Percentiles rank a stretch among this genome's conserved stretches.
Evolutionary conservation across 1,284 basidiomycete species (phyloP).

Genomic region (Sphaerobolus stellatus): DNA sequence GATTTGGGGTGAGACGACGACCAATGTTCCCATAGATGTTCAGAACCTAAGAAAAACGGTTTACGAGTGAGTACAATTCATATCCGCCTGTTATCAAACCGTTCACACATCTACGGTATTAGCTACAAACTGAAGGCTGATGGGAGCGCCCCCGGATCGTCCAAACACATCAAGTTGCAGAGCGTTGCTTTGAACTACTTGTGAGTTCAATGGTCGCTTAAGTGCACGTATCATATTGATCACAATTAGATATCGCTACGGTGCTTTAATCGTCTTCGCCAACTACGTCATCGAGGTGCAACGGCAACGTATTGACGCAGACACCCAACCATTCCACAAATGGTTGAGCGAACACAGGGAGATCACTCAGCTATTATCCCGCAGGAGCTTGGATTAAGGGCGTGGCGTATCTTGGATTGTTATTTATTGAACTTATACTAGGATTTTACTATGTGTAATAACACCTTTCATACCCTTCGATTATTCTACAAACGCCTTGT

Average conservation of each 20-base stretch:
- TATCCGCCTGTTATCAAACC: background rate
- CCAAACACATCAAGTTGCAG: slow-evolving; percentile 73
- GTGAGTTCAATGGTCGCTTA: slow-evolving; percentile 40
- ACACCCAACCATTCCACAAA: slow-evolving; percentile 57
- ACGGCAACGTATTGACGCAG: slow-evolving; percentile 45
- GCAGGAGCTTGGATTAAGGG: slow-evolving; percentile 68
- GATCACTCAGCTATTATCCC: slow-evolving; percentile 74
- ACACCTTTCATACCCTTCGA: background rate
- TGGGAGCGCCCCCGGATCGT: slow-evolving; percentile 74
- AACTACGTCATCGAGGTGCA: slow-evolving; percentile 89
- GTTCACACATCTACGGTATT: slow-evolving; percentile 5
- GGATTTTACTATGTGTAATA: background rate
- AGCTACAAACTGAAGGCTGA: slow-evolving; percentile 92
- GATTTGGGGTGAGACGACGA: background rate
- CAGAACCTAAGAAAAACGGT: slow-evolving; percentile 92
- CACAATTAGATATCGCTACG: slow-evolving; percentile 71
- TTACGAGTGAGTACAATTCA: slow-evolving; percentile 64
- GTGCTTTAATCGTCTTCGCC: slow-evolving; percentile 90
- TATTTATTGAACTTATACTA: background rate
- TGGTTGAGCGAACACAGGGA: slow-evolving; percentile 86
- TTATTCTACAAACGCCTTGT: slow-evolving; percentile 52
- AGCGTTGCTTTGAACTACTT: slow-evolving; percentile 83
- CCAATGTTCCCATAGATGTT: slow-evolving; percentile 58
- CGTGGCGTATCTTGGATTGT: background rate
- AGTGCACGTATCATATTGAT: slow-evolving; percentile 6